Evolutionary conservation across 768 basidiomycete species (phyloP).

Genomic region (Termitomyces sp.): DNA sequence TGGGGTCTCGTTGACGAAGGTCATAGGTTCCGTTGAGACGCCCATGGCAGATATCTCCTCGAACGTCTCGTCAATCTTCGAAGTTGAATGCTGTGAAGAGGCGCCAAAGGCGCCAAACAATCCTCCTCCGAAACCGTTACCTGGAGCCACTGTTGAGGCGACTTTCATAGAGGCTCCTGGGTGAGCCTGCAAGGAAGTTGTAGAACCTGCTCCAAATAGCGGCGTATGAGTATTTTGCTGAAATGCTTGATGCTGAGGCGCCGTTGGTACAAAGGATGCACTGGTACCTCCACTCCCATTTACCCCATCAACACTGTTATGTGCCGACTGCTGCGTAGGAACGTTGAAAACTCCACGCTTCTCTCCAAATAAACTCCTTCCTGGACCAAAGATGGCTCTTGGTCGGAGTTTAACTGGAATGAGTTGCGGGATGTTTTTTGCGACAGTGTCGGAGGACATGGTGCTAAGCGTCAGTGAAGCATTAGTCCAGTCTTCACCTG

Average conservation of each 20-base stretch:
- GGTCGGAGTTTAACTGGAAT: too few species aligned
- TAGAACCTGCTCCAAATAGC: background rate
- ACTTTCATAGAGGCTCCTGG: too few species aligned
- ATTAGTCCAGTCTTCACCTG: conserved; percentile 58
- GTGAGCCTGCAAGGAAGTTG: background rate
- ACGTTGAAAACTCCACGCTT: background rate
- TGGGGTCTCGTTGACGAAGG: conserved; percentile 47
- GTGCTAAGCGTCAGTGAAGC: conserved; percentile 49
- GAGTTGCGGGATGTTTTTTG: conserved; percentile 29
- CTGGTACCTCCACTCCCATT: background rate
- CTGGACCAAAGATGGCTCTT: background rate
- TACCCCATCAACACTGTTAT: background rate
- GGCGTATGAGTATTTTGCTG: background rate
- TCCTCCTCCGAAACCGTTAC: background rate
- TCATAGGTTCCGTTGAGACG: conserved; percentile 27
- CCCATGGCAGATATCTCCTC: conserved; percentile 24
- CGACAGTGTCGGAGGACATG: conserved; percentile 28
- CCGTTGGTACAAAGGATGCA: too few species aligned
- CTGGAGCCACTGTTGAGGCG: background rate
- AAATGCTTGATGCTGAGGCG: background rate
- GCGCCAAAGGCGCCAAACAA: background rate
- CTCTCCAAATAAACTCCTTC: background rate
- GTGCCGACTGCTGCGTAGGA: background rate
- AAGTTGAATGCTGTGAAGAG: background rate
- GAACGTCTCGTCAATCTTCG: conserved; percentile 16